These are phyloP conservation scores for Striga hermonthica DNA, from an alignment of 305 asterid species.

Conservation along the genomic window DNA sequence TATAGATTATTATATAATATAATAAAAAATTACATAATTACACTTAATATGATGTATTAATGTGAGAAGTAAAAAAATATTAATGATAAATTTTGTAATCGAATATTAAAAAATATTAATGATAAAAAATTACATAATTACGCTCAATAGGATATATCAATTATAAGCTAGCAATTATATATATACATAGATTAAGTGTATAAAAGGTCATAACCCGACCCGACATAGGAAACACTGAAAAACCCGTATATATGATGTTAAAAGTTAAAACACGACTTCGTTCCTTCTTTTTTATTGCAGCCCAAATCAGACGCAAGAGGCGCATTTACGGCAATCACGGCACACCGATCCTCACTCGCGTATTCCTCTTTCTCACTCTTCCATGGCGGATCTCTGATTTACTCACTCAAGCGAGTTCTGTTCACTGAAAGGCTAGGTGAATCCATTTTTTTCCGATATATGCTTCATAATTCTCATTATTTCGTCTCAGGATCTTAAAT, in stretches of 20 bases:
- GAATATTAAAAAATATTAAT: no score
- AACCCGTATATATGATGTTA: constrained; percentile 1
- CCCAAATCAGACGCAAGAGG: constrained; percentile 28
- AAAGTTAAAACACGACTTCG: constrained; percentile 29
- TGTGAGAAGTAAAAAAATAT: no score
- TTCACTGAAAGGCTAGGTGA: constrained; percentile 30
- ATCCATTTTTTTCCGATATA: not conserved
- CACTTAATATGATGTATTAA: no score
- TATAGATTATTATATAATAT: no score
- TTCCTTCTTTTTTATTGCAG: not conserved
- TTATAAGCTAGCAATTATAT: not conserved
- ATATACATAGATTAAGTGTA: no score
- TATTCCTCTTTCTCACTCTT: constrained; percentile 22
- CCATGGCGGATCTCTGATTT: constrained; percentile 39
- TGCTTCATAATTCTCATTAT: not conserved
- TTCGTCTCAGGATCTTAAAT: constrained; percentile 36
- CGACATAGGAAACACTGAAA: no score
- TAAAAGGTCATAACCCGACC: no score
- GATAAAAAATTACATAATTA: no score
- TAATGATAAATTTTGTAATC: no score
- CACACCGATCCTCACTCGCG: constrained; percentile 18
- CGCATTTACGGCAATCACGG: constrained; percentile 32
- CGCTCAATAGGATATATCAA: not conserved
- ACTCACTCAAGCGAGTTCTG: constrained; percentile 15
- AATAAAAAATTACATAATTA: no score